Evolutionary conservation across 768 basidiomycete genomes (phyloP).

Genomic region (Symmetrospora coprosmae): DNA sequence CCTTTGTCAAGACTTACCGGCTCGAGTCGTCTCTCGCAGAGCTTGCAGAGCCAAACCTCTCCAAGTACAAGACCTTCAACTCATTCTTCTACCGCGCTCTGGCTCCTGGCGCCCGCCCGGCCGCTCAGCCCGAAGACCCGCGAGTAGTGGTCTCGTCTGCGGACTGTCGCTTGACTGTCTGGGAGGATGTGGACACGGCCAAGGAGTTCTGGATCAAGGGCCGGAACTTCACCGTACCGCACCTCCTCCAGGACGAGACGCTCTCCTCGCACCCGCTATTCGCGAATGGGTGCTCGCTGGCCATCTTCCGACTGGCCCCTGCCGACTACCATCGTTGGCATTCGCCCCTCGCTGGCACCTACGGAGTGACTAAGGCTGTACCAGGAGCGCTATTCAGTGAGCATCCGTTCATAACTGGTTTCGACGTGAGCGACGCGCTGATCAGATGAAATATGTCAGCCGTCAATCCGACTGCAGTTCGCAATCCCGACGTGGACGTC

Average conservation of each 20-base stretch:
- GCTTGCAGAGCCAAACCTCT: constrained; percentile 51
- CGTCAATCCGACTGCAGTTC: constrained; percentile 61
- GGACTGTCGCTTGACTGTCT: constrained; percentile 62
- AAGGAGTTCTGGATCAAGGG: constrained; percentile 49
- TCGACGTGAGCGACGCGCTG: neutral
- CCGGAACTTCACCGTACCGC: constrained; percentile 50
- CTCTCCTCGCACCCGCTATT: constrained; percentile 43
- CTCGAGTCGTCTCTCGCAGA: constrained; percentile 41
- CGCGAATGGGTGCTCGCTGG: constrained; percentile 62
- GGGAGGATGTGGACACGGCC: constrained; percentile 47
- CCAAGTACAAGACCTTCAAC: constrained; percentile 57
- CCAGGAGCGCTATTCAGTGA: constrained; percentile 66
- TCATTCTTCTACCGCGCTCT: constrained; percentile 60
- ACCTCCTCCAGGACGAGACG: constrained; percentile 45
- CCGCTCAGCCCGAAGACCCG: constrained; percentile 46
- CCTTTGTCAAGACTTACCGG: constrained; percentile 37
- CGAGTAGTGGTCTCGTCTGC: constrained; percentile 51
- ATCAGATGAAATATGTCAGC: constrained; percentile 27
- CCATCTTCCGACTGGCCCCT: constrained; percentile 76
- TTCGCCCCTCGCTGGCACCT: constrained; percentile 59
- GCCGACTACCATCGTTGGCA: constrained; percentile 83
- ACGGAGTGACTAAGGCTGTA: constrained; percentile 70
- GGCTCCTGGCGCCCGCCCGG: constrained; percentile 48
- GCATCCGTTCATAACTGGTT: neutral
- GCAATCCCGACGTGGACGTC: constrained; percentile 53